Conservation (phyloP, 2,329 filamentous ascomycete species). For the Hypoxylon sp. region DNA sequence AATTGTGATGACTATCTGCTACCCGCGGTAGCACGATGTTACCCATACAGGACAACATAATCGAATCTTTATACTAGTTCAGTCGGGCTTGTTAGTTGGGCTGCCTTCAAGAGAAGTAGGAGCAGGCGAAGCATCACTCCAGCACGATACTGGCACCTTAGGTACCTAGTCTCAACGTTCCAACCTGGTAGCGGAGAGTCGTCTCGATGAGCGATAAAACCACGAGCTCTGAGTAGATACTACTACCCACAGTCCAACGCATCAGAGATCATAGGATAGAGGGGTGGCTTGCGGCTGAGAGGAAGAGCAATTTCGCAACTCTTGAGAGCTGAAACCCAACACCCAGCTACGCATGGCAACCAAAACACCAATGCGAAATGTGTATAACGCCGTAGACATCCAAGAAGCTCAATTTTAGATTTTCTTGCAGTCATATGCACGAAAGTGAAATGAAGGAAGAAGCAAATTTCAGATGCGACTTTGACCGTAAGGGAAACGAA, state of each 20-base stretch:
- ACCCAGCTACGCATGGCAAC: background rate
- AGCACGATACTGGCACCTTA: background rate
- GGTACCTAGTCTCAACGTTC: background rate
- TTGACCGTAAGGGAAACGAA: background rate
- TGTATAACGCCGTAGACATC: conserved; percentile 2
- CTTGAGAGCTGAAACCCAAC: conserved; percentile 6
- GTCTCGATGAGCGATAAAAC: background rate
- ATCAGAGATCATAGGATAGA: background rate
- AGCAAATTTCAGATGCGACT: background rate
- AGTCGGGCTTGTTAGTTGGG: background rate
- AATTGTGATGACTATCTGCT: conserved; percentile 5
- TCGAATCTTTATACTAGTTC: background rate
- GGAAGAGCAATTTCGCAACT: conserved; percentile 11
- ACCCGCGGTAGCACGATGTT: conserved; percentile 26
- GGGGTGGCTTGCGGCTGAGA: conserved; percentile 25
- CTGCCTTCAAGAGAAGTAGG: background rate
- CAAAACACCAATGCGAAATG: background rate
- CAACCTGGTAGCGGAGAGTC: background rate
- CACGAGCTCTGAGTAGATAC: background rate
- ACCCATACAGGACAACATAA: conserved; percentile 14
- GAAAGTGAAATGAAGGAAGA: background rate
- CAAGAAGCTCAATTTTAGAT: background rate
- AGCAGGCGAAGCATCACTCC: background rate
- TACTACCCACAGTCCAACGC: background rate
- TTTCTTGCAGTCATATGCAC: conserved; percentile 2